Conservation (phyloP, 768 basidiomycete species). For the Macrocybe gigantea region DNA sequence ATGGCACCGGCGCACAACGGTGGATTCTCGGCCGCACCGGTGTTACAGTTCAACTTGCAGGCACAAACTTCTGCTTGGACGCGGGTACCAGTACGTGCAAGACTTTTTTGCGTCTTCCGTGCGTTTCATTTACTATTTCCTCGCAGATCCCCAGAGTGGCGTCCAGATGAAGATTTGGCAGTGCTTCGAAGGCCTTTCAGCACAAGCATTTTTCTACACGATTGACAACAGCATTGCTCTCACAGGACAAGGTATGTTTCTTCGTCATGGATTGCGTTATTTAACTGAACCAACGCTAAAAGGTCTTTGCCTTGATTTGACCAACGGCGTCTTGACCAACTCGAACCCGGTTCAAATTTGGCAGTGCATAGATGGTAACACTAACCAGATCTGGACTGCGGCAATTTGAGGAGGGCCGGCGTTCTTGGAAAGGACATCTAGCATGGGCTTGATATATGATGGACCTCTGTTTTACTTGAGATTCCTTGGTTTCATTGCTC, state of each 20-base stretch:
- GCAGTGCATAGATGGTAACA: slow-evolving; percentile 10
- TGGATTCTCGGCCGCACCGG: slow-evolving; percentile 21
- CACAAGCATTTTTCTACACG: slow-evolving; percentile 27
- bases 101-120: neutral
- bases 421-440: no score
- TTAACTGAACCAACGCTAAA: no score
- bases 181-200: slow-evolving; percentile 24
- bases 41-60: slow-evolving; percentile 22
- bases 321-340: slow-evolving; percentile 9
- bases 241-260: slow-evolving; percentile 9
- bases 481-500: no score
- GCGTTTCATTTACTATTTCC: neutral
- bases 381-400: slow-evolving; percentile 11
- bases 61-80: slow-evolving; percentile 29
- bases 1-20: slow-evolving; percentile 21
- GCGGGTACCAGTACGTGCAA: slow-evolving; percentile 22
- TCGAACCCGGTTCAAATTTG: slow-evolving; percentile 11
- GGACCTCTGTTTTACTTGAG: no score
- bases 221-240: slow-evolving; percentile 16
- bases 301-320: slow-evolving; percentile 14
- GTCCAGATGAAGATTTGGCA: slow-evolving; percentile 28
- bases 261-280: neutral
- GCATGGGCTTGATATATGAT: no score
- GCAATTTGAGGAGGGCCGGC: no score
- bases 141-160: slow-evolving; percentile 21